Base-by-base conservation (phyloP, 208 protist species). In the Herpetomonas muscarum region DNA sequence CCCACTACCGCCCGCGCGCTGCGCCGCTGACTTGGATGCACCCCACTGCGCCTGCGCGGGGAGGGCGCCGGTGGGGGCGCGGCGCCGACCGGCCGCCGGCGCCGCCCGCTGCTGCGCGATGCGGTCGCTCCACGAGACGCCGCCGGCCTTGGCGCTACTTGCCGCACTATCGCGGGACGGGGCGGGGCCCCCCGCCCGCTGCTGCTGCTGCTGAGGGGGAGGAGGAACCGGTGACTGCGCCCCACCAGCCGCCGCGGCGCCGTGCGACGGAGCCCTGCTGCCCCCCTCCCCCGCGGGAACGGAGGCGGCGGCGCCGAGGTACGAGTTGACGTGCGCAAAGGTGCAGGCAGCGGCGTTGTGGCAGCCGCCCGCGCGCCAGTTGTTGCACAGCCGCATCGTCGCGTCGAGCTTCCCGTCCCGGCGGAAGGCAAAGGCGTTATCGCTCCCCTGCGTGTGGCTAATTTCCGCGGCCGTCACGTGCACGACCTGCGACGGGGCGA, bases 401-500 rank as follows among this genome's bases (percentile, higher is more conserved):
- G 63, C 61, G 53, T 90, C 82, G 26, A 82, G 56, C 55, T 85
- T 79, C 12, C 77, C 86, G 31, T 87, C 76, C 4, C 79, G 72
- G 48, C 79, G 79, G 0, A 85, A 60, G 9, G 79, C 79, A 39
- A 87, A 84, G 46, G 82, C 82, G 15, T 69, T 68, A 57, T 83
- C 79, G 61, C 80, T 90, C 25, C 86, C 86, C 64, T 86, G 70
- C 24, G 86, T 93, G 15, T 79, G 81, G 54, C 82, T 93, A 17
- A 93, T 48, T 51, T 90, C 86, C 28, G 90, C 82, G 55, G 88
- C 81, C 10, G 64, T 36, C 1, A 88, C 73, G 3, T 77, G 67
- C 1, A 87, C 36, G 36, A 76, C 47, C 0, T 68, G 54, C 26
- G 52, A 68, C 0, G 73, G 69, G 1, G 64, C 45, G 9, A 89